Base-by-base conservation (phyloP, 108 stramenopile genomes). In the Nitzschia inconspicua region DNA sequence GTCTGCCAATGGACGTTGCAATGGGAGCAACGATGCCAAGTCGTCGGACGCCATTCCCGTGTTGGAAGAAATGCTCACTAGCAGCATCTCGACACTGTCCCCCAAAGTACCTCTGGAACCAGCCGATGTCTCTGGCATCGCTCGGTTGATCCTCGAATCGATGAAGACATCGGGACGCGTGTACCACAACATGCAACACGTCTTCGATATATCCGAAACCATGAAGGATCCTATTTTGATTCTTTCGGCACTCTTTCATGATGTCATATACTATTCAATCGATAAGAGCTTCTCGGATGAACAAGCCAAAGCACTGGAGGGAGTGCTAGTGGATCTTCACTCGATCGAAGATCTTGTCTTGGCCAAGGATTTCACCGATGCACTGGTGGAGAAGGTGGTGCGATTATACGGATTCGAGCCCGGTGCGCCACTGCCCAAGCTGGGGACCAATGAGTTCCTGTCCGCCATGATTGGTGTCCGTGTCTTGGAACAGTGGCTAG, bases 371-470 rank as follows among this genome's bases (percentile, higher is more conserved):
- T 52, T 60, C 46, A 26, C 37, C 13, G 68, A 70, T 47, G 43
- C 61, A 29, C 26, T 70, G 1, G 39, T 70, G 0, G 44, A 56
- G 4, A 62, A 37, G 47, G 39, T 64, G 9, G 29, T 63, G 10
- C 23, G 46, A 28, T 19, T 72, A 10, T 72, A 47, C 44, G 63
- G 40, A 9, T 50, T 64, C 14, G 31, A 41, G 19, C 41, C 63
- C 23, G 70, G 70, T 6, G 37, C 44, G 26, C 19, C 28, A 20
- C 39, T 72, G 44, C 62, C 70, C 40, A 23, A 16, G 14, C 23
- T 51, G 5, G 84, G 84, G n/a, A 57, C 76, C 29, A 85, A 85
- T 46, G 79, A 85, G 53, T 84, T 80, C 44, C 35, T 84, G 22
- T 76, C 75, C 4, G 76, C 78, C 3, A 44, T 76, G n/a, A 59